These are phyloP conservation scores for Neurospora sp. DNA, from an alignment of 495 filamentous ascomycete genomes.

Conservation along the genomic window DNA sequence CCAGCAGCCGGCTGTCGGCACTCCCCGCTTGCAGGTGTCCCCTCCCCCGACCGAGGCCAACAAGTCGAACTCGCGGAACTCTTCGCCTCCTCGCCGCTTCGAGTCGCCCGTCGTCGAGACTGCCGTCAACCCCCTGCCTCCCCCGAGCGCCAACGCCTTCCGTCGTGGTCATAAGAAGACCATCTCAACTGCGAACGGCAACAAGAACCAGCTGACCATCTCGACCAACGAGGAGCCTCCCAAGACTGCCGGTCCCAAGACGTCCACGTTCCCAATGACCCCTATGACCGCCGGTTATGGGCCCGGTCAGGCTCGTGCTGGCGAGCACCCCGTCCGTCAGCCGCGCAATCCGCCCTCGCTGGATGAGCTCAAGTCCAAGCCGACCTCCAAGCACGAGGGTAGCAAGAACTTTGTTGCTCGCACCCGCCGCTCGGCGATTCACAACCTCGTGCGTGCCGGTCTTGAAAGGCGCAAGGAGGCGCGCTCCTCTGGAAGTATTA, in stretches of 20 bases:
- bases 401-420: conserved; percentile 98
- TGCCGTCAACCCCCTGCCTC: conserved; percentile 51
- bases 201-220: conserved; percentile 48
- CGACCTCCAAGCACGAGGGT: conserved; percentile 87
- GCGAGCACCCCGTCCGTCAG: conserved; percentile 89
- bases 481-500: conserved; percentile 65
- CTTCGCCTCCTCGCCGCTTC: conserved; percentile 58
- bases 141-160: conserved; percentile 74
- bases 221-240: conserved; percentile 40
- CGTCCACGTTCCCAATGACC: conserved; percentile 65
- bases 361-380: conserved; percentile 83
- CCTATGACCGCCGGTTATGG: conserved; percentile 77
- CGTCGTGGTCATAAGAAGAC: conserved; percentile 88
- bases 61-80: conserved; percentile 42
- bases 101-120: conserved; percentile 51
- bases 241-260: conserved; percentile 63
- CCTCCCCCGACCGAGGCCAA: conserved; percentile 52
- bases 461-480: conserved; percentile 69
- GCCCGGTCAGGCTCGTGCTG: conserved; percentile 82
- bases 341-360: conserved; percentile 85
- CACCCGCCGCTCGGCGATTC: conserved; percentile 82
- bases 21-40: conserved; percentile 64
- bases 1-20: conserved; percentile 31
- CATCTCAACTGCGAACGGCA: conserved; percentile 59
- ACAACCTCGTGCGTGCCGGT: conserved; percentile 82